Evolutionary conservation across 164 flowering plant species (phyloP).

Genomic region (Annona cherimola): DNA sequence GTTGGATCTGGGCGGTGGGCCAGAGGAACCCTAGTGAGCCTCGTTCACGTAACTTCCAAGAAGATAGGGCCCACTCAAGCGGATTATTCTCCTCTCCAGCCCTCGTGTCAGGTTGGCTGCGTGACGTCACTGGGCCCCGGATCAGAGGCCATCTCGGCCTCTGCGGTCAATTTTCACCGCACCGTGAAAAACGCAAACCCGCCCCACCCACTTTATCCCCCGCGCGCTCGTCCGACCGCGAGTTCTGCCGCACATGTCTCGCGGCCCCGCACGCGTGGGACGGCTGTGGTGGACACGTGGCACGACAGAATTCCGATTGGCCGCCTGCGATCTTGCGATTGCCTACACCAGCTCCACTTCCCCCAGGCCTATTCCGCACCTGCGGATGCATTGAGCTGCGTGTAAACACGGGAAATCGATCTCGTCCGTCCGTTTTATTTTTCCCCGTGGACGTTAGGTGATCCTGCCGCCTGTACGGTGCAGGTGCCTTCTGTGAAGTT

Average conservation of each 20-base stretch:
- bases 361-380: too few species aligned
- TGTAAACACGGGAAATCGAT: too few species aligned
- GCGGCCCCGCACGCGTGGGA: neutral
- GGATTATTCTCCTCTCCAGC: slow-evolving; percentile 29
- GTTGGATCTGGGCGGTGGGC: too few species aligned
- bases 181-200: neutral
- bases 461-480: neutral
- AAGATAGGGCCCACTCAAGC: slow-evolving; percentile 36
- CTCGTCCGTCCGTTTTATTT: neutral
- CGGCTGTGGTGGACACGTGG: neutral
- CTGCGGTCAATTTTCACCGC: slow-evolving; percentile 5
- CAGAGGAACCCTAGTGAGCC: too few species aligned
- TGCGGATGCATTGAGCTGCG: too few species aligned
- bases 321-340: slow-evolving; percentile 8
- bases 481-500: neutral
- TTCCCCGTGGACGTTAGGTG: neutral
- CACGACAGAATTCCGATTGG: neutral
- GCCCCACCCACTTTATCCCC: neutral
- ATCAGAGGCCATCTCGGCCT: neutral
- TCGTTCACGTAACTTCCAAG: slow-evolving; percentile 62
- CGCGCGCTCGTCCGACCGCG: neutral
- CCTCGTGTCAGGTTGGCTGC: slow-evolving; percentile 29
- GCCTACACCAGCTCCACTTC: slow-evolving; percentile 9
- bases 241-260: neutral
- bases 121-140: slow-evolving; percentile 1